phyloP scores from a whole-genome alignment of 2,329 filamentous ascomycete genomes.

The Fusarium sp. region DNA sequence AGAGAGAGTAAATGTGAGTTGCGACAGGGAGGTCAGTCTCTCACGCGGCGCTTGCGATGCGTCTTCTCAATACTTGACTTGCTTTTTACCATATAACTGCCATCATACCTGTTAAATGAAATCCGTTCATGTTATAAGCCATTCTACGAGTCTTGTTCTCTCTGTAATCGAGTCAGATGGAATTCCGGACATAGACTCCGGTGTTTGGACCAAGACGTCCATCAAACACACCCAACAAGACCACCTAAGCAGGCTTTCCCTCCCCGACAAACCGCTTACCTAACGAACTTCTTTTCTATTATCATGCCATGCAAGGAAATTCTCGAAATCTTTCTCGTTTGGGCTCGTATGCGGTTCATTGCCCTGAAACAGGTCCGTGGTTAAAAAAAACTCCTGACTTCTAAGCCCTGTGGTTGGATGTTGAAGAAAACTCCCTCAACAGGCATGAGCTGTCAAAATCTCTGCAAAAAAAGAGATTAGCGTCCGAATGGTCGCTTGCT shows the following conservation, averaged over 20 bases:
- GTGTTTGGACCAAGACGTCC: neutral
- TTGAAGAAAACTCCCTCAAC: neutral
- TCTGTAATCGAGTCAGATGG: neutral
- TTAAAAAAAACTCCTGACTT: neutral
- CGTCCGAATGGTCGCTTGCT: neutral
- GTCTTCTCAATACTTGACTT: neutral
- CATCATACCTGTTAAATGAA: no score
- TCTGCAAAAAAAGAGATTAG: neutral
- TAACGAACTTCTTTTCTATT: neutral
- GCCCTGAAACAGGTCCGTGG: neutral
- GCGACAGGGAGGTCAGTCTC: neutral
- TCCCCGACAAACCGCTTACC: neutral
- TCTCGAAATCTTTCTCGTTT: neutral
- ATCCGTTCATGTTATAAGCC: accelerated
- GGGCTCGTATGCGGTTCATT: neutral
- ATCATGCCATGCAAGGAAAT: neutral
- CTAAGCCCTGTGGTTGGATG: neutral
- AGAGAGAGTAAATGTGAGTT: neutral
- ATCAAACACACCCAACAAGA: neutral
- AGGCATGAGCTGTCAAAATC: neutral
- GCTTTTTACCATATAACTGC: neutral
- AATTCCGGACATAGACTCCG: neutral
- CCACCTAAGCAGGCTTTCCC: neutral
- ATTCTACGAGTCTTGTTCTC: neutral
- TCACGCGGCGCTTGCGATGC: neutral